These are phyloP conservation scores for Coemansia sp. DNA, from an alignment of 371 early-diverging fungal genomes.

Conservation along the genomic window DNA sequence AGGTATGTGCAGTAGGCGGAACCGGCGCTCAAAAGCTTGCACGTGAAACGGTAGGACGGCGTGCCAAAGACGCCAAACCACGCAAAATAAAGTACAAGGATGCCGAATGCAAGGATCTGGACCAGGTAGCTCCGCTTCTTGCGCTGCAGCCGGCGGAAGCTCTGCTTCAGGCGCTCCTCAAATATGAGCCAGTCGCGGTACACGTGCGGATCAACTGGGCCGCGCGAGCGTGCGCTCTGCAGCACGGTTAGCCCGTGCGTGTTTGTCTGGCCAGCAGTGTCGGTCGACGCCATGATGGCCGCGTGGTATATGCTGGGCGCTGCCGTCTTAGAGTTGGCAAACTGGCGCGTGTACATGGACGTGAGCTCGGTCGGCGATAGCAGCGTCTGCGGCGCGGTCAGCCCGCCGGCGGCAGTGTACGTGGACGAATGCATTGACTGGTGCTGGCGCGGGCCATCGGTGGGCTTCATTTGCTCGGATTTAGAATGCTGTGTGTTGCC, in stretches of 20 bases:
- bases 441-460: slow-evolving; percentile 3
- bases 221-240: slow-evolving; percentile 46
- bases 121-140: slow-evolving; percentile 53
- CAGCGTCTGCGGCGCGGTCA: slow-evolving; percentile 18
- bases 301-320: slow-evolving; percentile 38
- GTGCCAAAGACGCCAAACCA: slow-evolving; percentile 49
- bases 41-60: slow-evolving; percentile 34
- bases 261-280: slow-evolving; percentile 25
- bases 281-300: slow-evolving; percentile 24
- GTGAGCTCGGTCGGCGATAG: slow-evolving; percentile 38
- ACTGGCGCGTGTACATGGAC: slow-evolving; percentile 47
- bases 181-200: slow-evolving; percentile 56
- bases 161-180: slow-evolving; percentile 55
- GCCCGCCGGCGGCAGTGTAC: slow-evolving; percentile 18
- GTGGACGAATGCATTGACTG: slow-evolving; percentile 39
- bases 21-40: slow-evolving; percentile 43
- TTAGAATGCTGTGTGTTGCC: not conserved
- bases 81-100: slow-evolving; percentile 46
- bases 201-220: slow-evolving; percentile 51
- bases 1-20: slow-evolving; percentile 49
- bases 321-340: slow-evolving; percentile 35
- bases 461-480: slow-evolving; percentile 3
- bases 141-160: slow-evolving; percentile 50
- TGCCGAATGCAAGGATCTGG: slow-evolving; percentile 41
- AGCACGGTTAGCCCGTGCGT: slow-evolving; percentile 50